Evolutionary conservation across 257 asterid species (phyloP), one percentile per base, ranked within the genome.

Genomic region (Paraleonurus japonicus): DNA sequence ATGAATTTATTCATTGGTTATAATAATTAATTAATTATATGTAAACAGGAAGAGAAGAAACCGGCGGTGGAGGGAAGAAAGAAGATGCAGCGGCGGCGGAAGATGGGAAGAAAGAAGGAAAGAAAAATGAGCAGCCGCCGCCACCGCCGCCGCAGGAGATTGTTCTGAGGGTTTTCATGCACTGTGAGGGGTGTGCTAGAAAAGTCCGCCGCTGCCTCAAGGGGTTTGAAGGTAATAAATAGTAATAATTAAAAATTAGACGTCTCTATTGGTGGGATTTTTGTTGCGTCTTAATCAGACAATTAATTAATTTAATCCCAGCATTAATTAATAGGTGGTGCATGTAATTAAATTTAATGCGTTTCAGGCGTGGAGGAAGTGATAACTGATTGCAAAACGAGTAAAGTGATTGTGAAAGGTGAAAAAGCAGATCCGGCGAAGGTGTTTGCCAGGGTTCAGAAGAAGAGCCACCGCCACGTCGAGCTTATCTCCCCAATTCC

Each of bases 171-270:
- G 96, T 92, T 7, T 92, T 78, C 92, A 92, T 92, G 98, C 98
- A 92, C 83, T 92, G 98, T 61, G 98, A 92, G 75, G 98, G 96
- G 0, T 90, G 98, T 61, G 95, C 98, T 62, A 84, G 92, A 2
- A 92, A 92, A 85, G 95, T 92, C 72, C 90, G 90, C 22, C 61
- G 88, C 24, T 87, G 89, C 70, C 95, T 92, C 39, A 87, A 83
- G 74, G 98, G 97, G 32, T 92, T 88, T 62, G 76, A 76, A 16
- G 98, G 98, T 92, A 53, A 43, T 16, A n/a, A n/a, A 8, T 7
- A 4, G 2, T 11, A 43, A 12, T 3, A 45, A n/a, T n/a, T n/a
- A 12, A 7, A 22, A 51, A 51, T 51, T 50, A 15, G 51, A 12
- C 15, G 51, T 13, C 19, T 43, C 10, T 12, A 11, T 55, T 17